Evolutionary conservation across 176 grass and related monocot genomes (phyloP), one percentile per base, ranked within the genome.

Genomic region (Juncus effusus): DNA sequence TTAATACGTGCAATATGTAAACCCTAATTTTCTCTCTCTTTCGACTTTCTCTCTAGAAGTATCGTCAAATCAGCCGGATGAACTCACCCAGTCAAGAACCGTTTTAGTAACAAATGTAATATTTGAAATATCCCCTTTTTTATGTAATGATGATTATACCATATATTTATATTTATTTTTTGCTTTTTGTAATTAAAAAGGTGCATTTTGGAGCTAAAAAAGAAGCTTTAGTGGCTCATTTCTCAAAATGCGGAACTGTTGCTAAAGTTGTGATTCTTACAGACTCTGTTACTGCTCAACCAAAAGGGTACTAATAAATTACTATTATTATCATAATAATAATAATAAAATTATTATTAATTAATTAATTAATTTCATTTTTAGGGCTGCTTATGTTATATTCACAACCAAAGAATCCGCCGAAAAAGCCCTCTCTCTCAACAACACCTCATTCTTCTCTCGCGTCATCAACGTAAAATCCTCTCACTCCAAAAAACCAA

Each of bases 151-250:
- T 5, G 45, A 69, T 10, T 59, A 72, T 56, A 28, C 10, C 2
- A 9, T 3, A 13, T 47, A 44, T 51, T 72, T 72, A 47, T 9
- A 2, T 59, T 35, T 37, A 72, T 42, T 57, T 13, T 72, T 40
- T 57, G 8, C 41, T 72, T 72, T 41, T 72, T 59, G 12, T 59
- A 36, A 11, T 59, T 15, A 1, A 38, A 53, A 13, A 96, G 87
- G 87, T 96, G 49, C 91, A 96, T 76, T 96, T 96, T 91, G 91
- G 81, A 40, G 82, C 91, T 69, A 77, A 78, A 6, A 91, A 80
- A 65, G 91, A 96, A 87, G 79, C 84, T 70, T 78, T 96, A 50
- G 63, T 79, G 59, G 58, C 64, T 37, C 74, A 88, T 87, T 96
- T 96, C 71, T 65, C 76, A 38, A 85, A 88, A 72, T 96, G 87